A percentile compares a stretch with the other conserved stretches of the same genome.
These are phyloP conservation scores for Plasmodium reichenowi DNA, from an alignment of 169 alveolate genomes.

Conservation along the genomic window DNA sequence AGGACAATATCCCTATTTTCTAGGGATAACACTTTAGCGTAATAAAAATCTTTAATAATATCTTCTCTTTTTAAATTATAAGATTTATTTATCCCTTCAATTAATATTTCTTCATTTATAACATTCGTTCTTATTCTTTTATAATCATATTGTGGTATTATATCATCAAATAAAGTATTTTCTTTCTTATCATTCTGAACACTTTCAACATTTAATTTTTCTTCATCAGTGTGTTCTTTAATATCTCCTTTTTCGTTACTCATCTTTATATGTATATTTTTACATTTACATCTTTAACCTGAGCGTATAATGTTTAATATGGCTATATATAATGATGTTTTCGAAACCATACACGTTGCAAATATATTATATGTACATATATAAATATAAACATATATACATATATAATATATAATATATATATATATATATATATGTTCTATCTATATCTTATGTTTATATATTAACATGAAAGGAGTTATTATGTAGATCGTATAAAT, in stretches of 20 bases:
- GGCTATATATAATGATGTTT: too few species aligned
- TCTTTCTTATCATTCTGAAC: conserved; percentile 14
- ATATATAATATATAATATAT: too few species aligned
- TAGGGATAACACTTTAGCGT: conserved; percentile 20
- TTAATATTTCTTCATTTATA: conserved; percentile 60
- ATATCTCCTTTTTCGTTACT: conserved; percentile 5
- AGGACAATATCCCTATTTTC: conserved; percentile 48
- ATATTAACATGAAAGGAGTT: too few species aligned
- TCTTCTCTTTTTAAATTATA: conserved; percentile 1
- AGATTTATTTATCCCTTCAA: conserved; percentile 22
- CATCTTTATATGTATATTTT: neutral
- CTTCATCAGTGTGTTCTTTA: neutral
- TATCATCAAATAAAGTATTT: conserved; percentile 24
- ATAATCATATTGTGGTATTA: conserved; percentile 47
- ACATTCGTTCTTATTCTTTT: conserved; percentile 41
- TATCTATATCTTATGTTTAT: too few species aligned
- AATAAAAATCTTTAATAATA: conserved; percentile 28
- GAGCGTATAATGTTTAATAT: too few species aligned
- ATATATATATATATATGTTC: too few species aligned
- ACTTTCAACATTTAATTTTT: neutral
- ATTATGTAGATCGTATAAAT: too few species aligned
- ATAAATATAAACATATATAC: too few species aligned
- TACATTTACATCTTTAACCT: too few species aligned
- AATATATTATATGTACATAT: too few species aligned
- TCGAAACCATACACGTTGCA: too few species aligned